phyloP scores from a whole-genome alignment of 495 filamentous ascomycete genomes.

The Aspergillus carlsbadensis region DNA sequence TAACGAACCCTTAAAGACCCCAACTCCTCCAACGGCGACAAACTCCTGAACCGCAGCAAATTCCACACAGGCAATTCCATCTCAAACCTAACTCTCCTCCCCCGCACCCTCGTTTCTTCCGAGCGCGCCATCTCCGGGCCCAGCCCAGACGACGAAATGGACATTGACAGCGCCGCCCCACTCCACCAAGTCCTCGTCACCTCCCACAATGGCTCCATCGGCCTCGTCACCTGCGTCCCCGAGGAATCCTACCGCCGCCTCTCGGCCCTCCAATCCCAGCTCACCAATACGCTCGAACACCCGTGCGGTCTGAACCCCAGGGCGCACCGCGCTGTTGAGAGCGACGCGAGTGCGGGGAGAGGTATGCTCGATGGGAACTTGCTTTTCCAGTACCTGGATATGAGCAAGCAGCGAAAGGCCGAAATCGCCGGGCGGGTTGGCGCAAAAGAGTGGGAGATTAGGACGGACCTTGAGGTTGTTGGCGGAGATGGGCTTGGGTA shows the following conservation, averaged over 20 bases:
- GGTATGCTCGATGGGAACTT: constrained; percentile 64
- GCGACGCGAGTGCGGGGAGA: constrained; percentile 48
- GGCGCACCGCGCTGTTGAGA: constrained; percentile 62
- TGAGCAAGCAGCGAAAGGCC: constrained; percentile 62
- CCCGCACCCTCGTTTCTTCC: constrained; percentile 55
- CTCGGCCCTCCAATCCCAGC: constrained; percentile 74
- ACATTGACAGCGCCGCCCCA: constrained; percentile 26
- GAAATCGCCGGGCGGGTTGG: constrained; percentile 71
- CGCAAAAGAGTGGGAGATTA: constrained; percentile 54
- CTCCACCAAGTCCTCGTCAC: constrained; percentile 66
- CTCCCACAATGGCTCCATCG: constrained; percentile 69
- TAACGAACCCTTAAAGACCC: constrained; percentile 61
- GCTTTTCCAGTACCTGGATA: constrained; percentile 64
- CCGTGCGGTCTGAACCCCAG: constrained; percentile 78
- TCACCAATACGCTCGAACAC: constrained; percentile 73
- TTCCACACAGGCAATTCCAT: constrained; percentile 84
- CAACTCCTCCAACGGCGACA: constrained; percentile 84
- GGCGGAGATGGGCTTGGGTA: constrained; percentile 58
- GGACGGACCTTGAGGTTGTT: constrained; percentile 59
- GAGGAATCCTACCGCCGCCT: constrained; percentile 83
- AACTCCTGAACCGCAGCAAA: constrained; percentile 79
- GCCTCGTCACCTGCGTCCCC: constrained; percentile 72
- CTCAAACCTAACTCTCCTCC: constrained; percentile 71
- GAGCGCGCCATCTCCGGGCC: constrained; percentile 34
- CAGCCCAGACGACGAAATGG: constrained; percentile 39